Conservation (phyloP, 768 basidiomycete species). For the Sporobolomyces pararoseus region DNA sequence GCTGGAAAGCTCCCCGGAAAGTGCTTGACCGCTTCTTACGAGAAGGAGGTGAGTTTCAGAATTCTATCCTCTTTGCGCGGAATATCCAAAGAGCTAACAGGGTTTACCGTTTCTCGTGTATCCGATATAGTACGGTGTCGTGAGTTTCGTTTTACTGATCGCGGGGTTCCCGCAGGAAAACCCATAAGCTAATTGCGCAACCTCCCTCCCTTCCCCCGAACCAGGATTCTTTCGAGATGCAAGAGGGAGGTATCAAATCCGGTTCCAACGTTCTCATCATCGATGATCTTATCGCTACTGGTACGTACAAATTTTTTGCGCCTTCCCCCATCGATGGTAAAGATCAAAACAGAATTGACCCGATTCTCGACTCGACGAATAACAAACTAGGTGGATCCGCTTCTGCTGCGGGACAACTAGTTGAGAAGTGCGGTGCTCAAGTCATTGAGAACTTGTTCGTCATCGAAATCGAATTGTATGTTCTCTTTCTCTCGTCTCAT, state of each 20-base stretch:
- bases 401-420: slow-evolving; percentile 82
- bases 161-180: no score
- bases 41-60: slow-evolving; percentile 65
- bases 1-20: slow-evolving; percentile 88
- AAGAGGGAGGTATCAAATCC: slow-evolving; percentile 72
- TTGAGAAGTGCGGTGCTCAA: slow-evolving; percentile 74
- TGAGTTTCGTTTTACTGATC: slow-evolving; percentile 11
- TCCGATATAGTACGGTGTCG: slow-evolving; percentile 14
- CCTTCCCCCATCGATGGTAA: no score
- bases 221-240: slow-evolving; percentile 93
- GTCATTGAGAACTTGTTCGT: slow-evolving; percentile 92
- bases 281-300: slow-evolving; percentile 95
- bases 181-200: no score
- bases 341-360: no score
- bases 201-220: no score
- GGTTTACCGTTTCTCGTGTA: no score
- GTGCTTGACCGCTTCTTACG: slow-evolving; percentile 68
- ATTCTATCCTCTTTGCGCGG: background rate
- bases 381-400: slow-evolving; percentile 92
- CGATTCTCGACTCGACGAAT: no score
- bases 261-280: slow-evolving; percentile 82
- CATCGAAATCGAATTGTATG: slow-evolving; percentile 58
- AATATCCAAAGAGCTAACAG: background rate
- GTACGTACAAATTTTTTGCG: no score
- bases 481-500: background rate